A percentile compares a stretch with the other conserved stretches of the same genome.
phyloP scores from a whole-genome alignment of 306 rosid species.

The Cucurbita maxima region DNA sequence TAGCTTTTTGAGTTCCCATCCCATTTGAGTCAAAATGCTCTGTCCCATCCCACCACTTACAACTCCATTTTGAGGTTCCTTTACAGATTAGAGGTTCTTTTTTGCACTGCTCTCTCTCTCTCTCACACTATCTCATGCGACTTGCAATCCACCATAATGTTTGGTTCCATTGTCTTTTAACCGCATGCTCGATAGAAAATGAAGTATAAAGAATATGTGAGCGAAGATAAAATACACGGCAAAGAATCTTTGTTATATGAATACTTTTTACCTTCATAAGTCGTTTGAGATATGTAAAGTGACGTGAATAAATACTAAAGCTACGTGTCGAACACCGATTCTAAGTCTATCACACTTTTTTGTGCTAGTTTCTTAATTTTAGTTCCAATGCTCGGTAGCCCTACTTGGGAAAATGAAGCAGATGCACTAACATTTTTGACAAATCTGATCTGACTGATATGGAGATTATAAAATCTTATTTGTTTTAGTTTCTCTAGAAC shows the following conservation, averaged over 20 bases:
- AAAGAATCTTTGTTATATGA: too few species aligned
- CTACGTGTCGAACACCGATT: not conserved
- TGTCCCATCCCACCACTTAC: not conserved
- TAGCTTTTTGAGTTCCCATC: not conserved
- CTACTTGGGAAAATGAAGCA: not conserved
- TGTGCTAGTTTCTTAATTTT: not conserved
- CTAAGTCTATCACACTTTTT: not conserved
- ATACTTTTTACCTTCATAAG: too few species aligned
- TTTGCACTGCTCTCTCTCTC: not conserved
- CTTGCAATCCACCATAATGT: not conserved
- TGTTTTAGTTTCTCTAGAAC: not conserved
- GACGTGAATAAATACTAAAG: not conserved
- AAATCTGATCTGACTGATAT: not conserved
- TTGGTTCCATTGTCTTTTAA: not conserved
- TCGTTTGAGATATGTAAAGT: not conserved
- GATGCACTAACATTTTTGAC: not conserved
- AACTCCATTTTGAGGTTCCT: not conserved
- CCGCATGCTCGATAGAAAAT: not conserved
- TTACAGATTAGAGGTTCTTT: not conserved
- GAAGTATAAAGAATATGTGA: not conserved
- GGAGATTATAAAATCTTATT: not conserved
- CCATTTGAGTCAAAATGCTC: not conserved
- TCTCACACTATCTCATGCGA: not conserved
- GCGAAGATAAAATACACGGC: too few species aligned
- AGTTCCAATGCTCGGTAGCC: not conserved